Conservation (phyloP, 2,329 filamentous ascomycete genomes). For the Neocatenulostroma microsporum region DNA sequence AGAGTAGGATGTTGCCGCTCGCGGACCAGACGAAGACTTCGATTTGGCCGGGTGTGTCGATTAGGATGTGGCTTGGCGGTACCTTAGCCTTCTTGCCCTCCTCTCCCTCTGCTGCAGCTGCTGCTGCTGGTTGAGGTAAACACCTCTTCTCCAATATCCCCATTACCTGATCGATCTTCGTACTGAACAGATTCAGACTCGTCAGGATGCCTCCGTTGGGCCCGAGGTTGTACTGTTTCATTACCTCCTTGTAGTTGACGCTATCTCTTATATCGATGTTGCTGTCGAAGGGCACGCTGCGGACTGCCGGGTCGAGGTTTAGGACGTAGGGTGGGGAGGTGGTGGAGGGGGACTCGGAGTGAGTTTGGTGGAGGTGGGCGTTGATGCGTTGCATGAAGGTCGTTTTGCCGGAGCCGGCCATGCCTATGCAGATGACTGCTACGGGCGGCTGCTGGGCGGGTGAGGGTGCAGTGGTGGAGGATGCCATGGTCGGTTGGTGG, state of each 20-base stretch:
- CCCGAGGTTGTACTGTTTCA: slow-evolving; percentile 97
- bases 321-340: slow-evolving; percentile 84
- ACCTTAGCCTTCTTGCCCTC: slow-evolving; percentile 37
- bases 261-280: slow-evolving; percentile 99
- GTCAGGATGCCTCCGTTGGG: slow-evolving; percentile 97
- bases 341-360: slow-evolving; percentile 34
- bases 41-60: slow-evolving; percentile 96
- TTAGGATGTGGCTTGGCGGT: slow-evolving; percentile 69
- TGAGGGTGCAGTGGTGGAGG: slow-evolving; percentile 12
- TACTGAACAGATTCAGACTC: slow-evolving; percentile 90
- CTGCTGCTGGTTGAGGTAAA: slow-evolving; percentile 25
- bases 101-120: slow-evolving; percentile 3
- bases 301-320: slow-evolving; percentile 92
- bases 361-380: slow-evolving; percentile 66
- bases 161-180: slow-evolving; percentile 95
- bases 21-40: slow-evolving; percentile 99
- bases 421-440: slow-evolving; percentile 88
- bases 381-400: slow-evolving; percentile 99
- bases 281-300: slow-evolving; percentile 85
- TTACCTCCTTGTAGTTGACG: slow-evolving; percentile 99
- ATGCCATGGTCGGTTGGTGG: slow-evolving; percentile 13
- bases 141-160: slow-evolving; percentile 76
- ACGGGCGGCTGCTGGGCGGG: slow-evolving; percentile 48
- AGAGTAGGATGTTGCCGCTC: slow-evolving; percentile 85
- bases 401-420: slow-evolving; percentile 98